These are phyloP conservation scores for Stephania cephalantha DNA, from an alignment of 164 flowering plant species.

Conservation along the genomic window DNA sequence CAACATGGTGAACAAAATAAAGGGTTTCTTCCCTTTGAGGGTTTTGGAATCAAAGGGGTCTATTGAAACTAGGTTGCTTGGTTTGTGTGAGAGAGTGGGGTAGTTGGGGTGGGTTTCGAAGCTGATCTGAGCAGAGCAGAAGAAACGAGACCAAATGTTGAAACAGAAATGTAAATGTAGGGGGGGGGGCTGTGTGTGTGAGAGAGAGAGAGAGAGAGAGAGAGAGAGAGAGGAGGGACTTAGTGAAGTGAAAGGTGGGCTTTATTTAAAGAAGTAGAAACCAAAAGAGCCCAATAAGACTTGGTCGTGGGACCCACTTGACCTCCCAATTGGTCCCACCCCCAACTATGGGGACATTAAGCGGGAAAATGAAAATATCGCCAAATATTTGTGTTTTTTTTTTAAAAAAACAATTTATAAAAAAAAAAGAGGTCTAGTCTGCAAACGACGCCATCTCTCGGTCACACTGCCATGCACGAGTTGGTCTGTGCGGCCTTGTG, in stretches of 20 bases:
- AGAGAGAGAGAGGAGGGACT: not conserved
- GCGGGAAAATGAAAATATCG: conserved; percentile 1
- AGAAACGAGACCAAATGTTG: not conserved
- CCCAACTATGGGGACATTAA: not conserved
- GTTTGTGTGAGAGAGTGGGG: not conserved
- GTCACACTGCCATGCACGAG: conserved; percentile 14
- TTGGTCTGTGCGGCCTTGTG: conserved; percentile 2
- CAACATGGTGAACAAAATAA: not conserved
- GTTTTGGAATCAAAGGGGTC: not conserved
- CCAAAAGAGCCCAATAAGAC: not conserved
- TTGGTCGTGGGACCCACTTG: too few species aligned
- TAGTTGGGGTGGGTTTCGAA: not conserved
- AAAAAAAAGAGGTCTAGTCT: not conserved
- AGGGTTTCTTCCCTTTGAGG: not conserved
- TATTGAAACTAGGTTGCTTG: not conserved
- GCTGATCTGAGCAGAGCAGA: not conserved
- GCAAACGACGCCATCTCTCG: not conserved
- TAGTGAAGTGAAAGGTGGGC: not conserved
- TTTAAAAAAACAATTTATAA: not conserved
- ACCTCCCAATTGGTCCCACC: not conserved
- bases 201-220: not conserved
- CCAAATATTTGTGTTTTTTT: too few species aligned
- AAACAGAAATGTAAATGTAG: not conserved
- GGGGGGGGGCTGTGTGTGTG: not conserved
- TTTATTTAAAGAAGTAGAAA: not conserved